These are phyloP conservation scores for Wickerhamiella bombiphila DNA, from an alignment of 805 yeast species.

Conservation along the genomic window DNA sequence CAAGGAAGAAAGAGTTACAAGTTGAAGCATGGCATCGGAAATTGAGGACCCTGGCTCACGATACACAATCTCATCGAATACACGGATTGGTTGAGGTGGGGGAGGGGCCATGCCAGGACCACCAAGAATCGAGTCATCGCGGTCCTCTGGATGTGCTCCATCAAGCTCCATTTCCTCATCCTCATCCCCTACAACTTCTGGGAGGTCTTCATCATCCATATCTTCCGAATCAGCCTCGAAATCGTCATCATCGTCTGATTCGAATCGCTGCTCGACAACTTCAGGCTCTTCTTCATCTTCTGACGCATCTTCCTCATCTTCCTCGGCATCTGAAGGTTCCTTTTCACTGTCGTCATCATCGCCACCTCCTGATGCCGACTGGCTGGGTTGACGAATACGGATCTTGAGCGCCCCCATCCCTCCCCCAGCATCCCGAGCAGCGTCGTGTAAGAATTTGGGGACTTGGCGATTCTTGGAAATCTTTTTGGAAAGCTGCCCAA, in stretches of 20 bases:
- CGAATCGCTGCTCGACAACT: conserved; percentile 7
- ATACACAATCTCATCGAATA: conserved; percentile 17
- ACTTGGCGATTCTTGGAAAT: conserved; percentile 15
- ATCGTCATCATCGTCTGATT: conserved; percentile 13
- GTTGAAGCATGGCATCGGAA: conserved; percentile 15
- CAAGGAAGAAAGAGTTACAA: conserved; percentile 15
- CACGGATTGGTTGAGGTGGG: conserved; percentile 15
- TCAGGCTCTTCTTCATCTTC: conserved; percentile 14
- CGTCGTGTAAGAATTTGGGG: conserved; percentile 11
- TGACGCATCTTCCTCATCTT: conserved; percentile 20
- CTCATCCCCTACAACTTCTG: conserved; percentile 15
- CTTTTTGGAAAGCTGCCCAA: conserved; percentile 31
- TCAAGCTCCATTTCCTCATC: conserved; percentile 6
- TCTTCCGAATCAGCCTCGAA: conserved; percentile 15
- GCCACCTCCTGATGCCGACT: neutral
- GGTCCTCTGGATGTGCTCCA: neutral
- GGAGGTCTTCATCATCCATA: conserved; percentile 19
- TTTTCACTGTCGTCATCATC: neutral
- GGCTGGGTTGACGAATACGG: neutral
- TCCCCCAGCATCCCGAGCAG: conserved; percentile 2
- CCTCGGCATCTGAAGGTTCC: conserved; percentile 17
- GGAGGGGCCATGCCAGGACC: conserved; percentile 3
- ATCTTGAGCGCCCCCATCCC: conserved; percentile 1
- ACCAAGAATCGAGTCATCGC: neutral
- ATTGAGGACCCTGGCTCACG: conserved; percentile 14